Evolutionary conservation across 768 basidiomycete species (phyloP).

Genomic region (Pholiota conissans): DNA sequence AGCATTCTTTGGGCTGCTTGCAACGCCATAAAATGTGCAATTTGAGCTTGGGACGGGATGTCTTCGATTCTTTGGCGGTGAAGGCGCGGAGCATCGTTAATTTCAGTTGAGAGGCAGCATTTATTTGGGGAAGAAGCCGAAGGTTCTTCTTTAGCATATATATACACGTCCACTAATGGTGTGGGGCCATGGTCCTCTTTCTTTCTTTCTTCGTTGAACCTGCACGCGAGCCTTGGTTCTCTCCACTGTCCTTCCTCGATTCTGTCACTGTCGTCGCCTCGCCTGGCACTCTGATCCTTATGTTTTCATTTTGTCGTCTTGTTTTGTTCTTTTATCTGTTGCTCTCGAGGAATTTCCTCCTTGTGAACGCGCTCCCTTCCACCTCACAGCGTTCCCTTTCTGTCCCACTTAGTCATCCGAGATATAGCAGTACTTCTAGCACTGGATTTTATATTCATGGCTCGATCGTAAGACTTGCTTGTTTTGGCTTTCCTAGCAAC

Average conservation of each 20-base stretch:
- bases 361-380: background rate
- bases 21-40: too few species aligned
- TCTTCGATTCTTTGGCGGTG: background rate
- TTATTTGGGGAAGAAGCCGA: background rate
- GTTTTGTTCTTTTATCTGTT: background rate
- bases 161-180: background rate
- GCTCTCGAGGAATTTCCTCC: background rate
- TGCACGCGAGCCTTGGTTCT: background rate
- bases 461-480: conserved; percentile 5
- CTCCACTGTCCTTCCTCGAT: background rate
- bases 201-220: background rate
- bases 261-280: background rate
- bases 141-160: background rate
- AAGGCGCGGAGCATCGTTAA: background rate
- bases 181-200: background rate
- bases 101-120: background rate
- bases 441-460: conserved; percentile 2
- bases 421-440: background rate
- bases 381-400: background rate
- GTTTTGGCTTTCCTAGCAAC: background rate
- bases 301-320: conserved; percentile 1
- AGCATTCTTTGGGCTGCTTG: too few species aligned
- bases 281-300: conserved; percentile 2
- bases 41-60: too few species aligned
- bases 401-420: background rate